A percentile compares a stretch with the other conserved stretches of the same genome.
phyloP scores from a whole-genome alignment of 1,284 basidiomycete genomes.

The Psilocybe mexicana region DNA sequence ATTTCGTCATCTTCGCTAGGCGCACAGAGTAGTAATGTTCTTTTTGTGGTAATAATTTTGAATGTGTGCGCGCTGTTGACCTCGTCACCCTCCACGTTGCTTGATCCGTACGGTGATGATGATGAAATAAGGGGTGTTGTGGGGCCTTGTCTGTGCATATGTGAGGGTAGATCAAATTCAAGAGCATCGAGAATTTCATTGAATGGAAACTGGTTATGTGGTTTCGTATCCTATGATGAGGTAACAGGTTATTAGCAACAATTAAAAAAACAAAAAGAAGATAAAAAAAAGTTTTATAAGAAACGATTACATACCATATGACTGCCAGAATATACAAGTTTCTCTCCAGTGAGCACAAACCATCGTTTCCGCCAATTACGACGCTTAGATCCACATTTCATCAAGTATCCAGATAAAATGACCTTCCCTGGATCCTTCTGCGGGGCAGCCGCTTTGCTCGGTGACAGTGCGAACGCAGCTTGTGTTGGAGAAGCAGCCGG shows the following conservation, averaged over 20 bases:
- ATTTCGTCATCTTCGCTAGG: constrained; percentile 98
- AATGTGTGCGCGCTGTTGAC: constrained; percentile 64
- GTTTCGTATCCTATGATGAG: constrained; percentile 73
- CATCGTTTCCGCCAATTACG: constrained; percentile 95
- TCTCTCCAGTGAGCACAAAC: constrained; percentile 85
- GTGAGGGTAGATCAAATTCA: constrained; percentile 69
- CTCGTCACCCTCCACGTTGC: constrained; percentile 40
- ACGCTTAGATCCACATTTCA: constrained; percentile 94
- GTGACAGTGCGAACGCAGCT: constrained; percentile 40
- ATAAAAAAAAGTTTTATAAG: constrained; percentile 18
- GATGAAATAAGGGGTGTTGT: constrained; percentile 33
- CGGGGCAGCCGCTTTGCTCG: constrained; percentile 34
- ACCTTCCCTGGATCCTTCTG: constrained; percentile 67
- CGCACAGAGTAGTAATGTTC: constrained; percentile 87
- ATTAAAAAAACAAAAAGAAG: constrained; percentile 14
- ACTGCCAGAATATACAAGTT: constrained; percentile 79
- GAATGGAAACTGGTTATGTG: constrained; percentile 85
- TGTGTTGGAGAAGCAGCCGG: constrained; percentile 38
- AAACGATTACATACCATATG: constrained; percentile 69
- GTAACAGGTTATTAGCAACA: constrained; percentile 4
- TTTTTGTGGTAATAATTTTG: constrained; percentile 95
- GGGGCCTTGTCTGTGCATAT: constrained; percentile 28
- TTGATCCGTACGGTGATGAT: constrained; percentile 34
- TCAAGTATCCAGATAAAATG: constrained; percentile 88
- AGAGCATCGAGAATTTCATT: constrained; percentile 89